phyloP scores from a whole-genome alignment of 2,329 filamentous ascomycete genomes.

The Botrytis byssoidea region DNA sequence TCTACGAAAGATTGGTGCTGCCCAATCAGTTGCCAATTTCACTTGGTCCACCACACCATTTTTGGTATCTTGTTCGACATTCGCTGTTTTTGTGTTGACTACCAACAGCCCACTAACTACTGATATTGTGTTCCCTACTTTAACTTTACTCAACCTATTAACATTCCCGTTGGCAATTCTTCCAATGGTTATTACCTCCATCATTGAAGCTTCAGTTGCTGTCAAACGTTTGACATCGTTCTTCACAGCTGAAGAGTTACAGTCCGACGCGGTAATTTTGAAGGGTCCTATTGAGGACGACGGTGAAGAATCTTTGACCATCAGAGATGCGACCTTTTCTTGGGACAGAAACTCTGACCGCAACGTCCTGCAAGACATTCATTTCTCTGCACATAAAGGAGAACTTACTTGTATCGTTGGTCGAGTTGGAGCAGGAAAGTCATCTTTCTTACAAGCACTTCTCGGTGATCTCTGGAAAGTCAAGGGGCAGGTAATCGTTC shows the following conservation, averaged over 20 bases:
- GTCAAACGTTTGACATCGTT: conserved; percentile 82
- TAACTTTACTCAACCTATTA: conserved; percentile 91
- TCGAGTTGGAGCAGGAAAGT: conserved; percentile 92
- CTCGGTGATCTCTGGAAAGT: conserved; percentile 91
- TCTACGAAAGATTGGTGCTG: conserved; percentile 90
- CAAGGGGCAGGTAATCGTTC: conserved; percentile 77
- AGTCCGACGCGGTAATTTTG: conserved; percentile 73
- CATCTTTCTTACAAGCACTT: conserved; percentile 83
- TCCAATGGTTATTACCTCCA: conserved; percentile 96
- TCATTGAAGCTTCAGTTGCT: conserved; percentile 94
- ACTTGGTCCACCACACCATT: conserved; percentile 98
- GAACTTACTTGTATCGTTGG: conserved; percentile 92
- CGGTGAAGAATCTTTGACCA: conserved; percentile 82
- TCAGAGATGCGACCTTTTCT: conserved; percentile 84
- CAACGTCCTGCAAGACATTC: conserved; percentile 75
- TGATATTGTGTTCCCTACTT: conserved; percentile 91
- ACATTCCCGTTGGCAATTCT: conserved; percentile 92
- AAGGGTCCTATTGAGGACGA: conserved; percentile 68
- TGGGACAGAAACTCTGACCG: conserved; percentile 83
- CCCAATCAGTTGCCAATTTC: conserved; percentile 92
- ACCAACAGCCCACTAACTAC: conserved; percentile 79
- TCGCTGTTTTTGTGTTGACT: conserved; percentile 88
- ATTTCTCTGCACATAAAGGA: conserved; percentile 86
- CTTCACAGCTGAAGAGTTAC: conserved; percentile 84
- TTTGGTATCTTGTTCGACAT: conserved; percentile 94